Conservation (phyloP, 495 filamentous ascomycete species). For the Penicillium dipodomyicola region DNA sequence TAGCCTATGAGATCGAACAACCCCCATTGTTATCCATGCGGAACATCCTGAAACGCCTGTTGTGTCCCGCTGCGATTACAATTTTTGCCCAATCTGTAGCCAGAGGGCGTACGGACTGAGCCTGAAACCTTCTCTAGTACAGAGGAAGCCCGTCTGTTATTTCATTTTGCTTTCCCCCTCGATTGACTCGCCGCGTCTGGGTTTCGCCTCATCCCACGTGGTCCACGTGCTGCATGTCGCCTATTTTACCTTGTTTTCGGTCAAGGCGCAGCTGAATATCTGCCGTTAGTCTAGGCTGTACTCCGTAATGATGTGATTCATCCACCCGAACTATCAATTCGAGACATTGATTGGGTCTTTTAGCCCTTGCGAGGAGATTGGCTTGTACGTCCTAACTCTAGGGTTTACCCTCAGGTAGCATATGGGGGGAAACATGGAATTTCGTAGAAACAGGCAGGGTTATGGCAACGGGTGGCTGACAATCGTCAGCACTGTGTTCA, state of each 20-base stretch:
- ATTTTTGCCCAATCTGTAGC: not conserved
- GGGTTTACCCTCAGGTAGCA: not conserved
- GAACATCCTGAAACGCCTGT: slow-evolving; percentile 11
- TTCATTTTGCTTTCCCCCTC: not conserved
- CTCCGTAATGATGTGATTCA: not conserved
- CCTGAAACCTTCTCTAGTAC: slow-evolving; percentile 1
- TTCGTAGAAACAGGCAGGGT: not conserved
- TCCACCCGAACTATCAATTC: not conserved
- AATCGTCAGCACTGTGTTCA: slow-evolving; percentile 30
- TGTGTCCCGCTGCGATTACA: not conserved
- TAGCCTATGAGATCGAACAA: not conserved
- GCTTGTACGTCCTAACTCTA: not conserved
- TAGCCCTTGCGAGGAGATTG: not conserved
- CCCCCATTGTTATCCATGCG: slow-evolving; percentile 1
- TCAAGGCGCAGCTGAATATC: slow-evolving; percentile 10
- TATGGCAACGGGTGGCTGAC: slow-evolving; percentile 12
- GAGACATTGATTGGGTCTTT: not conserved
- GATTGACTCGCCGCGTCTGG: slow-evolving; percentile 2
- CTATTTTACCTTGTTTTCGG: slow-evolving; percentile 25
- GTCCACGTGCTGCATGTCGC: slow-evolving; percentile 29
- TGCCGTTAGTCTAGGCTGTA: not conserved
- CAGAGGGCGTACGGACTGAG: slow-evolving; percentile 3
- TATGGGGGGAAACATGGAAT: not conserved
- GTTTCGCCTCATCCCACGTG: slow-evolving; percentile 24
- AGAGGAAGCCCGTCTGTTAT: not conserved